These are phyloP conservation scores for Wilcoxina mikolae DNA, from an alignment of 495 filamentous ascomycete species.

Conservation along the genomic window DNA sequence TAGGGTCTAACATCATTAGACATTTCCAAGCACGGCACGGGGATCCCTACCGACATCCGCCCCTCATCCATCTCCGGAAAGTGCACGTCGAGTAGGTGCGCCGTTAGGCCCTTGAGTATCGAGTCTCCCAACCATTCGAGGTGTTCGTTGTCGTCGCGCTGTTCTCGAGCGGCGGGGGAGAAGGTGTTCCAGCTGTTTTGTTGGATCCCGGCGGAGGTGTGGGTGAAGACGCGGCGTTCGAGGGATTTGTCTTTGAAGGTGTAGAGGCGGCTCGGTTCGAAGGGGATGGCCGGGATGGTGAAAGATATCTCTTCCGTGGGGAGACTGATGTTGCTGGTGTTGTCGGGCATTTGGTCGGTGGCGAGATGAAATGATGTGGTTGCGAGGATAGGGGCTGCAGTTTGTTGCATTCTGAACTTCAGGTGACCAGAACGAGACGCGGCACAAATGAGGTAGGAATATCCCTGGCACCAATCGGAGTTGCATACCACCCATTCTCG, in stretches of 20 bases:
- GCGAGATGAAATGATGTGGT: too few species aligned
- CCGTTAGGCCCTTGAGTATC: neutral
- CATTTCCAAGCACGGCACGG: neutral
- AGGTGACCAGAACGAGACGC: too few species aligned
- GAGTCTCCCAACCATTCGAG: neutral
- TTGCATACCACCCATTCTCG: too few species aligned
- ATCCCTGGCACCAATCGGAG: too few species aligned
- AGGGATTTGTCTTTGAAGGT: neutral
- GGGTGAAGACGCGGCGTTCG: neutral
- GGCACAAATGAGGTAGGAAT: too few species aligned
- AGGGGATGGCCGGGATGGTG: too few species aligned
- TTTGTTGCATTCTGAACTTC: too few species aligned
- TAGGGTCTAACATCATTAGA: neutral
- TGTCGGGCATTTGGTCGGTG: too few species aligned
- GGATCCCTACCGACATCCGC: neutral
- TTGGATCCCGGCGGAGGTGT: neutral
- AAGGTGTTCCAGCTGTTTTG: neutral
- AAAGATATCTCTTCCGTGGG: too few species aligned
- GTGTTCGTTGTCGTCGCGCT: neutral
- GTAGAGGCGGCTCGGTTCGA: too few species aligned
- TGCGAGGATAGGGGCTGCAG: too few species aligned
- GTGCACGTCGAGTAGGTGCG: neutral
- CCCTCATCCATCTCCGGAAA: neutral
- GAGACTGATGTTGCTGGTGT: too few species aligned
- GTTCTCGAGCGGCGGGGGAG: neutral